Conservation (phyloP, 257 asterid genomes). For the Anisodus tanguticus region DNA sequence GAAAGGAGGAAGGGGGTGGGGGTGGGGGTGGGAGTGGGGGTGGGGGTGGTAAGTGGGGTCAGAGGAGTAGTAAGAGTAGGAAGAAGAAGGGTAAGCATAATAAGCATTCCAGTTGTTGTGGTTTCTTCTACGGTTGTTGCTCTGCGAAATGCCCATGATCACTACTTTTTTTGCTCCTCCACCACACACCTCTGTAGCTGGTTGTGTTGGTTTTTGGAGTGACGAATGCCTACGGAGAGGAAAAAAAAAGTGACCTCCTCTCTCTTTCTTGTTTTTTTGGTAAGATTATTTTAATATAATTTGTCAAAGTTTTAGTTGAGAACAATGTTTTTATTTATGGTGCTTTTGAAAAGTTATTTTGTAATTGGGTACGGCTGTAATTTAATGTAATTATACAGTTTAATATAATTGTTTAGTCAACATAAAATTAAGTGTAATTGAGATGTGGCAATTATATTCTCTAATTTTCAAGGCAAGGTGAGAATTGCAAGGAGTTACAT, state of each 20-base stretch:
- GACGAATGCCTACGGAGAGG: background rate
- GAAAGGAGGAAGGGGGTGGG: conserved; percentile 28
- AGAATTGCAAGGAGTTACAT: no score
- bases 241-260: background rate
- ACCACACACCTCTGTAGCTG: background rate
- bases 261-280: background rate
- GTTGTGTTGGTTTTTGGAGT: conserved; percentile 1
- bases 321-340: no score
- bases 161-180: background rate
- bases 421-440: no score
- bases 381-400: no score
- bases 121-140: conserved; percentile 32
- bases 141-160: conserved; percentile 31
- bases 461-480: no score
- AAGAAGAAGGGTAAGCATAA: conserved; percentile 34
- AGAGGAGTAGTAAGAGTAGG: conserved; percentile 37
- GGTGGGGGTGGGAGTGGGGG: conserved; percentile 42
- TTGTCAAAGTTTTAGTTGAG: no score
- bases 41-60: conserved; percentile 49
- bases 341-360: no score
- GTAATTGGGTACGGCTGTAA: no score
- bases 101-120: conserved; percentile 25
- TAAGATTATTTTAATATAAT: no score
- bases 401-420: no score
- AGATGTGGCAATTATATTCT: no score